A percentile compares a stretch with the other conserved stretches of the same genome.
phyloP scores from a whole-genome alignment of 768 basidiomycete genomes.

The Clitopilus passeckerianus region DNA sequence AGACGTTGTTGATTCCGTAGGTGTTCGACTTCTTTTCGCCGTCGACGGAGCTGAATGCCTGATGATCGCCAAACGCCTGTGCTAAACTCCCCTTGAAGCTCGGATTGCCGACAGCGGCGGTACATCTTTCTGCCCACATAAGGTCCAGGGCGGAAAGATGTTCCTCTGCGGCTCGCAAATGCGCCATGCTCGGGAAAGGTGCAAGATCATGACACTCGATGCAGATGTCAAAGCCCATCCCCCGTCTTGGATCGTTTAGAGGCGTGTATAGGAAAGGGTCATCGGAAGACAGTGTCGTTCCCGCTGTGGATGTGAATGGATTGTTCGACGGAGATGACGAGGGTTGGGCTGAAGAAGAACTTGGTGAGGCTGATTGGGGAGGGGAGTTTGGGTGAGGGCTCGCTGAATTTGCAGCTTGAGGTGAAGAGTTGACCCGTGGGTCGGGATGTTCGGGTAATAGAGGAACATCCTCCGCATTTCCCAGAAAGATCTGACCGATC shows the following conservation, averaged over 20 bases:
- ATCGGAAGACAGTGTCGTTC: constrained; percentile 15
- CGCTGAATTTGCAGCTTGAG: background rate
- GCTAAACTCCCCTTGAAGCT: constrained; percentile 1
- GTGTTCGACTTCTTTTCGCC: constrained; percentile 13
- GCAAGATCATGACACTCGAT: constrained; percentile 85
- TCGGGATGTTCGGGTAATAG: constrained; percentile 24
- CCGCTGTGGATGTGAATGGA: background rate
- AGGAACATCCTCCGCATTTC: constrained; percentile 82
- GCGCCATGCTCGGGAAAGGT: constrained; percentile 62
- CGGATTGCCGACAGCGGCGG: constrained; percentile 11
- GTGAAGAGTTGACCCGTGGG: constrained; percentile 4
- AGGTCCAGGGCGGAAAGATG: constrained; percentile 63
- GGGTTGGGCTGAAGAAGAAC: background rate
- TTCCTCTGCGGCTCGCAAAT: constrained; percentile 72
- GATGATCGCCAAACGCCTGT: background rate
- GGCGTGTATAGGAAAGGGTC: constrained; percentile 37
- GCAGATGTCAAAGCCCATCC: constrained; percentile 77
- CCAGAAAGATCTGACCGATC: constrained; percentile 71
- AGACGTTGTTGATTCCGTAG: background rate
- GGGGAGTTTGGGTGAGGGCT: background rate
- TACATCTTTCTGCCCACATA: constrained; percentile 52
- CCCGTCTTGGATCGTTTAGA: constrained; percentile 41
- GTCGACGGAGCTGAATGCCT: background rate
- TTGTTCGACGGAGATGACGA: background rate
- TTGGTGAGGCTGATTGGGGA: background rate